Conservation (phyloP, 2,329 filamentous ascomycete species). For the Drechslerella stenobrocha region DNA sequence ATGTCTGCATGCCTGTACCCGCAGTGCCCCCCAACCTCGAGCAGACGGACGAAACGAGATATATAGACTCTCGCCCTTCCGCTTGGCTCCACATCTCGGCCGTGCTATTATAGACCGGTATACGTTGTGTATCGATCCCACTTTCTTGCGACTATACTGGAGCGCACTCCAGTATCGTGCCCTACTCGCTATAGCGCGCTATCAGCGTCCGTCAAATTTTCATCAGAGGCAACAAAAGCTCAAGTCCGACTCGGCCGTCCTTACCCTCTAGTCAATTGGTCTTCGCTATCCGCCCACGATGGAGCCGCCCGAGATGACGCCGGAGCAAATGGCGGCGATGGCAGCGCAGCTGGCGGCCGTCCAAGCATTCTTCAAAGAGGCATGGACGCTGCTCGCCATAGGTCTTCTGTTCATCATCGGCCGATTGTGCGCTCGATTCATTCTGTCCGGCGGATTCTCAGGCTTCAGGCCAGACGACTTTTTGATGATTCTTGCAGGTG, state of each 20-base stretch:
- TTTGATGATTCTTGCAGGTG: constrained; percentile 62
- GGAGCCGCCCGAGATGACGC: constrained; percentile 38
- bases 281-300: constrained; percentile 19
- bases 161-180: constrained; percentile 18
- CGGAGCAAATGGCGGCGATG: constrained; percentile 45
- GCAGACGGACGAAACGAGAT: constrained; percentile 38
- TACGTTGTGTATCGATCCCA: constrained; percentile 16
- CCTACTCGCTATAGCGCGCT: constrained; percentile 26
- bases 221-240: constrained; percentile 13
- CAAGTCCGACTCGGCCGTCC: neutral
- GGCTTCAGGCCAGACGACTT: constrained; percentile 65
- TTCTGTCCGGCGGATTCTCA: constrained; percentile 58
- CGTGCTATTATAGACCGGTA: constrained; percentile 36
- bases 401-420: constrained; percentile 61
- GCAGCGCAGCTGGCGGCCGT: constrained; percentile 37
- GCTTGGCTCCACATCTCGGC: constrained; percentile 40
- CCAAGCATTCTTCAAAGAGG: constrained; percentile 57
- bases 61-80: constrained; percentile 46
- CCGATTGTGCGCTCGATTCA: constrained; percentile 60
- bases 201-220: constrained; percentile 10
- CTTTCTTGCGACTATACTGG: constrained; percentile 36
- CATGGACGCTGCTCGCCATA: constrained; percentile 61
- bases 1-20: constrained; percentile 4
- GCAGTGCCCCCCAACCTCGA: constrained; percentile 28
- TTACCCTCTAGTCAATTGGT: constrained; percentile 8